These are phyloP conservation scores for Limnanthes douglasii DNA, from an alignment of 345 rosid genomes.

Conservation along the genomic window DNA sequence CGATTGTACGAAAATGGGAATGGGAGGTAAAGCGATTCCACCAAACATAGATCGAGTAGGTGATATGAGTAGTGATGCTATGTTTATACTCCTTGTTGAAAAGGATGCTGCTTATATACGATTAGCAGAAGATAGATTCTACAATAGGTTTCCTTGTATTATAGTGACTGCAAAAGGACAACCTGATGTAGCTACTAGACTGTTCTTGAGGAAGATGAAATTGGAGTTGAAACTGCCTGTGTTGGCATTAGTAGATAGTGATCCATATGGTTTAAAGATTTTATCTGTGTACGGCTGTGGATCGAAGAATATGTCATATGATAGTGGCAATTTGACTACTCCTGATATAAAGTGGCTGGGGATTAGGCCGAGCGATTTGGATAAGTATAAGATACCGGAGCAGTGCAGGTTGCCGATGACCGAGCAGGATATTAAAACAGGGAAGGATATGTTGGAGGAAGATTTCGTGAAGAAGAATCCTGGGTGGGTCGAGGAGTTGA, in stretches of 20 bases:
- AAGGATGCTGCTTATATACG: constrained; percentile 95
- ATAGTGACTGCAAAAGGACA: constrained; percentile 95
- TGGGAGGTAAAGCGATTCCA: constrained; percentile 99
- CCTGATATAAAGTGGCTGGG: constrained; percentile 98
- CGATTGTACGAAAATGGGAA: constrained; percentile 95
- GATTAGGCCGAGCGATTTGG: constrained; percentile 84
- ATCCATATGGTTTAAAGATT: constrained; percentile 89
- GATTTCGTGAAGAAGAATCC: constrained; percentile 99
- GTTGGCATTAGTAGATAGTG: constrained; percentile 90
- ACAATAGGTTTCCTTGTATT: constrained; percentile 88
- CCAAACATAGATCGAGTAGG: constrained; percentile 93
- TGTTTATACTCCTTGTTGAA: constrained; percentile 73
- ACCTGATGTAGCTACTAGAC: constrained; percentile 92
- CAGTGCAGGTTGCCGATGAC: constrained; percentile 96
- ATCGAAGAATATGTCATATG: constrained; percentile 97
- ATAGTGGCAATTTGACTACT: constrained; percentile 87
- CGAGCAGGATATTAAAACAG: constrained; percentile 97
- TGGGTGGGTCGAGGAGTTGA: constrained; percentile 95
- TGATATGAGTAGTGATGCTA: constrained; percentile 86
- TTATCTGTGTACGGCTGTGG: constrained; percentile 94
- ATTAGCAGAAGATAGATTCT: constrained; percentile 88
- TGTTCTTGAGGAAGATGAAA: constrained; percentile 92
- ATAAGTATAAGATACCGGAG: constrained; percentile 80
- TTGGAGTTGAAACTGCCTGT: constrained; percentile 85
- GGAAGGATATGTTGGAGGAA: constrained; percentile 87